Evolutionary conservation across 2,329 filamentous ascomycete species (phyloP).

Genomic region (Arthrobotrys sphaeroides): DNA sequence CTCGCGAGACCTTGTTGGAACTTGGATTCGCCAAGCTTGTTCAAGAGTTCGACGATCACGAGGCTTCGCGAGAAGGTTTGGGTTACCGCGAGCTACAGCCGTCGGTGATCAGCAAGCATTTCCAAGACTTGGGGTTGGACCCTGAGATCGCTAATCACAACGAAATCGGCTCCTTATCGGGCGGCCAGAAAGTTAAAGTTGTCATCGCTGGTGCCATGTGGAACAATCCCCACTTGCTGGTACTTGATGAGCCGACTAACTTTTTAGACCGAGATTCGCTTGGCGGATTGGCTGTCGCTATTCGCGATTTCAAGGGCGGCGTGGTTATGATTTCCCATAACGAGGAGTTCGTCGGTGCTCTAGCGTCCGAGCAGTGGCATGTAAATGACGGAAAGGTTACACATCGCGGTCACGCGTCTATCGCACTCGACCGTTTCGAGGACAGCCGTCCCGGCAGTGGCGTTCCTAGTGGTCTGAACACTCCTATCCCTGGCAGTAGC

Average conservation of each 20-base stretch:
- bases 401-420: constrained; percentile 61
- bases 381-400: constrained; percentile 85
- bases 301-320: constrained; percentile 96
- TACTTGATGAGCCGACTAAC: constrained; percentile 98
- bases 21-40: constrained; percentile 91
- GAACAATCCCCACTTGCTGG: constrained; percentile 98
- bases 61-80: constrained; percentile 96
- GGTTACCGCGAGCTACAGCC: constrained; percentile 94
- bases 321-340: constrained; percentile 99
- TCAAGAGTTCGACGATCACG: constrained; percentile 98
- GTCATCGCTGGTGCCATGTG: constrained; percentile 96
- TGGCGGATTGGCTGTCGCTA: constrained; percentile 94
- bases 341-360: constrained; percentile 95
- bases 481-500: constrained; percentile 63
- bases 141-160: constrained; percentile 99
- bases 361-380: constrained; percentile 96
- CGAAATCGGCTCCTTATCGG: constrained; percentile 92
- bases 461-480: constrained; percentile 4
- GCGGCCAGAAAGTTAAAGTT: constrained; percentile 99
- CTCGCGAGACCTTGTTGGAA: constrained; percentile 86
- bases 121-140: constrained; percentile 94
- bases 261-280: constrained; percentile 98
- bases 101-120: constrained; percentile 95
- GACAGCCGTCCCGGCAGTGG: constrained; percentile 67
- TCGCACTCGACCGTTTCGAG: constrained; percentile 29